These are phyloP conservation scores for Seminavis robusta DNA, from an alignment of 108 stramenopile genomes.

Conservation along the genomic window DNA sequence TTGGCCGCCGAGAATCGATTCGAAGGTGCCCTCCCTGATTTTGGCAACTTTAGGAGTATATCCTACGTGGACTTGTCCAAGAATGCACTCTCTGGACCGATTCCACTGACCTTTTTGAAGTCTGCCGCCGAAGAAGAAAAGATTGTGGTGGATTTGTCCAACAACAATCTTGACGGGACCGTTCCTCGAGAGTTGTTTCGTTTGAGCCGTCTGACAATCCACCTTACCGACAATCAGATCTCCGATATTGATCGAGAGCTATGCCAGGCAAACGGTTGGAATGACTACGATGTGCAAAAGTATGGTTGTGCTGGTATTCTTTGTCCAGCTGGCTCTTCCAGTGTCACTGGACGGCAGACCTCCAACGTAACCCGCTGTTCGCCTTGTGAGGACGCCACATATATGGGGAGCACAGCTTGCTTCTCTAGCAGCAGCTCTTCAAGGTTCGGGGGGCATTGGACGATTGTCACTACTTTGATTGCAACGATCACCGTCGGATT, in stretches of 20 bases:
- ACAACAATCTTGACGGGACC: constrained; percentile 48
- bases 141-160: constrained; percentile 25
- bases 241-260: constrained; percentile 16
- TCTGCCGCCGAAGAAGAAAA: constrained; percentile 4
- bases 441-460: too few species aligned
- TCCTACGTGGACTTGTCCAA: constrained; percentile 22
- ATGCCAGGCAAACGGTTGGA: constrained; percentile 26
- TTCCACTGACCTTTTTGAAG: constrained; percentile 9
- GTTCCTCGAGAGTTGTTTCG: constrained; percentile 33
- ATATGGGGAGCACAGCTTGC: neutral
- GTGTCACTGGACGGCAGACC: neutral
- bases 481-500: too few species aligned
- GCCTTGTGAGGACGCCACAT: constrained; percentile 6
- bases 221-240: constrained; percentile 37
- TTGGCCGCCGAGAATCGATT: too few species aligned
- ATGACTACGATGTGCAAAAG: constrained; percentile 22
- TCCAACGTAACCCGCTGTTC: constrained; percentile 2
- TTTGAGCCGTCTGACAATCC: constrained; percentile 33
- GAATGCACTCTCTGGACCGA: constrained; percentile 23
- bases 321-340: constrained; percentile 14
- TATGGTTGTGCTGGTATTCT: constrained; percentile 25
- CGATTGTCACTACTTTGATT: too few species aligned
- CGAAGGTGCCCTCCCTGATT: constrained; percentile 3
- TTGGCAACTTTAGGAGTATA: constrained; percentile 8
- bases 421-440: constrained; percentile 1